Conservation (phyloP, 2,329 filamentous ascomycete species). For the Aspergillus udagawae region DNA sequence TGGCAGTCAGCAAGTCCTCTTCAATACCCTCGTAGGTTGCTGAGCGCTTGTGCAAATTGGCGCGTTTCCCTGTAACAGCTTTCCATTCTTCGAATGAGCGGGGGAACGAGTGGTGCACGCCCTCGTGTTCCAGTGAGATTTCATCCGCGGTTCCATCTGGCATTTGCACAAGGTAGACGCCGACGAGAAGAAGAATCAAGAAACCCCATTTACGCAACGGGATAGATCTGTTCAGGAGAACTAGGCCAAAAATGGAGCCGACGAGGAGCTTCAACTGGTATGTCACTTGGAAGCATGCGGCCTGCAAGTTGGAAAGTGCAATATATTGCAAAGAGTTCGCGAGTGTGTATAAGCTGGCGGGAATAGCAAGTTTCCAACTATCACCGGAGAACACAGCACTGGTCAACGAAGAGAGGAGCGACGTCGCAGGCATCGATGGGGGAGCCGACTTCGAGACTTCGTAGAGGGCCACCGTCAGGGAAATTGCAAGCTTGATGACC, state of each 20-base stretch:
- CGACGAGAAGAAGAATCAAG: slow-evolving; percentile 72
- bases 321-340: slow-evolving; percentile 94
- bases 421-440: slow-evolving; percentile 72
- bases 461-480: slow-evolving; percentile 80
- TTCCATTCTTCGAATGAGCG: slow-evolving; percentile 73
- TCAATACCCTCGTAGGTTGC: slow-evolving; percentile 89
- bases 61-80: slow-evolving; percentile 48
- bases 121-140: slow-evolving; percentile 53
- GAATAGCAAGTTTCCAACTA: slow-evolving; percentile 91
- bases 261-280: slow-evolving; percentile 94
- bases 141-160: slow-evolving; percentile 58
- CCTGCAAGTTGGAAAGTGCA: slow-evolving; percentile 83
- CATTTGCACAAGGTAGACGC: slow-evolving; percentile 81
- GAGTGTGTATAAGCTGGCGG: slow-evolving; percentile 80
- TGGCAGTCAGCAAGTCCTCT: slow-evolving; percentile 51
- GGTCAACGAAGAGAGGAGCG: slow-evolving; percentile 75
- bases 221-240: slow-evolving; percentile 68
- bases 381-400: slow-evolving; percentile 81
- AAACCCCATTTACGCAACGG: slow-evolving; percentile 74
- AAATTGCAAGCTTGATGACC: slow-evolving; percentile 82
- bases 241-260: slow-evolving; percentile 80
- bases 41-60: slow-evolving; percentile 62
- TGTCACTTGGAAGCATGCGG: slow-evolving; percentile 87
- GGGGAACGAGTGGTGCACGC: slow-evolving; percentile 65
- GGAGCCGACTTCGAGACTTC: slow-evolving; percentile 76